Percentiles rank a stretch among this genome's conserved stretches.
Evolutionary conservation across 768 basidiomycete species (phyloP).

Genomic region (Boletus fagicola): DNA sequence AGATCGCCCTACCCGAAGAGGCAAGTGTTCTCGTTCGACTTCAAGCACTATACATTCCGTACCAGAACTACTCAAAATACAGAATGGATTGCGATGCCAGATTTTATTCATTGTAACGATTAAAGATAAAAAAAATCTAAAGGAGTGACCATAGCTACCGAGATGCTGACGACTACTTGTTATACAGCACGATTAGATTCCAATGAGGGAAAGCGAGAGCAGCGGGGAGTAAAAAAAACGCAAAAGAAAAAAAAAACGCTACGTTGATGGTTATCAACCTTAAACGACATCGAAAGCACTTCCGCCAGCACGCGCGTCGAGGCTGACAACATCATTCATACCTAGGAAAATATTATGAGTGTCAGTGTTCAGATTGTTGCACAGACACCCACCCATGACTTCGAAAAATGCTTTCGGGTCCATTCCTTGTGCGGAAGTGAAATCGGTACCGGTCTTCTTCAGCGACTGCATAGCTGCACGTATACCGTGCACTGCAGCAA

Average conservation of each 20-base stretch:
- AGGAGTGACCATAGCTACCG: conserved; percentile 19
- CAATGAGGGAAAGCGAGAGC: neutral
- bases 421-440: conserved; percentile 59
- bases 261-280: conserved; percentile 9
- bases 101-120: conserved; percentile 21
- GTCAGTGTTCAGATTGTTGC: neutral
- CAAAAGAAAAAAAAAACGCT: neutral
- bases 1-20: conserved; percentile 8
- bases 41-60: neutral
- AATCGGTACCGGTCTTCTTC: conserved; percentile 78
- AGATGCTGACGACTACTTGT: conserved; percentile 20
- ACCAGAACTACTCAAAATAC: neutral
- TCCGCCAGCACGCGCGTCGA: conserved; percentile 59
- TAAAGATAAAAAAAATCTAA: conserved; percentile 21
- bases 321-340: conserved; percentile 49
- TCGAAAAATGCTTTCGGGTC: conserved; percentile 77
- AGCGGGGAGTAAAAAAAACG: neutral
- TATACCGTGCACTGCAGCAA: conserved; percentile 74
- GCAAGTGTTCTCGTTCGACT: conserved; percentile 11
- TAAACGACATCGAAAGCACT: conserved; percentile 54
- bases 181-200: conserved; percentile 20
- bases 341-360: conserved; percentile 32
- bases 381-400: conserved; percentile 56
- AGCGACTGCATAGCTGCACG: conserved; percentile 74
- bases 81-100: conserved; percentile 1